Evolutionary conservation across 345 rosid genomes (phyloP).

Genomic region (Abelmoschus esculentus): DNA sequence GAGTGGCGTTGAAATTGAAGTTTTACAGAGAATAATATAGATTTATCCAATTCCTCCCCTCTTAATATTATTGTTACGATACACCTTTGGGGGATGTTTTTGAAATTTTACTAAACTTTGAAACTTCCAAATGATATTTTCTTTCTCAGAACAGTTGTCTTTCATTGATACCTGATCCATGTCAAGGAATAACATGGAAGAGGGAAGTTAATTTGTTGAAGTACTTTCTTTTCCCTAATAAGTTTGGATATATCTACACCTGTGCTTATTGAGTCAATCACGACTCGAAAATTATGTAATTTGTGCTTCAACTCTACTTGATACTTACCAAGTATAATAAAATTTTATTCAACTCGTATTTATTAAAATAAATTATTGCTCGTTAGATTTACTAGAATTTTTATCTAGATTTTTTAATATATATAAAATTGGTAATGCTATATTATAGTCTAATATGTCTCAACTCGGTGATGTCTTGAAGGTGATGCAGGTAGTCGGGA

Average conservation of each 20-base stretch:
- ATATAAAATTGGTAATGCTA: no score
- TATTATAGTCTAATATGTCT: no score
- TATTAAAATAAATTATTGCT: no score
- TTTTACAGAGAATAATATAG: slow-evolving; percentile 17
- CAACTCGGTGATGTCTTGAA: no score
- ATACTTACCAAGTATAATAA: no score
- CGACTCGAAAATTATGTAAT: no score
- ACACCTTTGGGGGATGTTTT: neutral
- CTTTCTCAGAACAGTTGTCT: neutral
- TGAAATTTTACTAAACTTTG: neutral
- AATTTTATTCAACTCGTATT: no score
- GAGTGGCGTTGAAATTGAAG: slow-evolving; percentile 12
- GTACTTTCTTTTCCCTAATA: neutral
- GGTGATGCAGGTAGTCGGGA: slow-evolving; percentile 51
- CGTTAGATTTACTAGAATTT: no score
- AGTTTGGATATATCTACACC: no score
- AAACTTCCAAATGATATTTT: slow-evolving; percentile 8
- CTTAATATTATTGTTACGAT: neutral
- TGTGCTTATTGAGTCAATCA: no score
- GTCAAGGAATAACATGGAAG: neutral
- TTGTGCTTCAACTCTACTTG: no score
- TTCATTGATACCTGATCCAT: neutral
- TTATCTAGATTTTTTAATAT: no score
- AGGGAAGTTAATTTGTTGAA: neutral
- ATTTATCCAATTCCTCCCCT: neutral